These are phyloP conservation scores for Arthrinium puccinioides DNA, from an alignment of 2,329 filamentous ascomycete species.

Conservation along the genomic window DNA sequence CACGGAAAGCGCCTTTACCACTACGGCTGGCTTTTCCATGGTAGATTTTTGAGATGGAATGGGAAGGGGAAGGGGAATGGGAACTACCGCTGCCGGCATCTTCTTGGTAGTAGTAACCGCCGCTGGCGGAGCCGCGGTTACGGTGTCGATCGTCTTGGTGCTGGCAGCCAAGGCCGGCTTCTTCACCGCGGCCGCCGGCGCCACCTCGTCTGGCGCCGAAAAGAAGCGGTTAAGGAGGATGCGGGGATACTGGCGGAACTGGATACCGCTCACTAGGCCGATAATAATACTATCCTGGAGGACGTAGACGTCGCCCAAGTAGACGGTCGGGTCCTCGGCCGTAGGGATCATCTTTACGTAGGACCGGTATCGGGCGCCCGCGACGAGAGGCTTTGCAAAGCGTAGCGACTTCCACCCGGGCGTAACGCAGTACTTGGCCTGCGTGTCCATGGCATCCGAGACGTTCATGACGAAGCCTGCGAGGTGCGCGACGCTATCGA, in stretches of 20 bases:
- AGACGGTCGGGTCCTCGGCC: conserved; percentile 17
- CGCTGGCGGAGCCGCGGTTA: too few species aligned
- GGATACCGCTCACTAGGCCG: conserved; percentile 23
- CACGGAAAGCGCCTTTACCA: too few species aligned
- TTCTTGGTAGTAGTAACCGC: too few species aligned
- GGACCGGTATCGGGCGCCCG: conserved; percentile 23
- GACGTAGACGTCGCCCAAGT: conserved; percentile 27
- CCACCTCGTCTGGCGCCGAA: conserved; percentile 20
- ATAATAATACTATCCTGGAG: conserved; percentile 24
- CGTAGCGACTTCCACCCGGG: conserved; percentile 28
- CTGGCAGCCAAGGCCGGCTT: neutral
- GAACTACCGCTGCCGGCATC: too few species aligned
- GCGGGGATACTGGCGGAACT: conserved; percentile 29
- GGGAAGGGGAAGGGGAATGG: too few species aligned
- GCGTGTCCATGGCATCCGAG: conserved; percentile 37
- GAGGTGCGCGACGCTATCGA: conserved; percentile 45
- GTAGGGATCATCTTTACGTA: conserved; percentile 31
- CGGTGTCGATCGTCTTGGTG: neutral
- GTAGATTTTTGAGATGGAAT: too few species aligned
- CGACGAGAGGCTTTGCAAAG: conserved; percentile 20
- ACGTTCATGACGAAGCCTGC: conserved; percentile 51
- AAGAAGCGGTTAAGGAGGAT: conserved; percentile 32
- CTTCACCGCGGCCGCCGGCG: neutral
- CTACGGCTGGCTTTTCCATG: too few species aligned
- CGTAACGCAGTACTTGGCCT: conserved; percentile 26